Evolutionary conservation across 164 flowering plant genomes (phyloP).

Genomic region (Nymphaea thermarum): DNA sequence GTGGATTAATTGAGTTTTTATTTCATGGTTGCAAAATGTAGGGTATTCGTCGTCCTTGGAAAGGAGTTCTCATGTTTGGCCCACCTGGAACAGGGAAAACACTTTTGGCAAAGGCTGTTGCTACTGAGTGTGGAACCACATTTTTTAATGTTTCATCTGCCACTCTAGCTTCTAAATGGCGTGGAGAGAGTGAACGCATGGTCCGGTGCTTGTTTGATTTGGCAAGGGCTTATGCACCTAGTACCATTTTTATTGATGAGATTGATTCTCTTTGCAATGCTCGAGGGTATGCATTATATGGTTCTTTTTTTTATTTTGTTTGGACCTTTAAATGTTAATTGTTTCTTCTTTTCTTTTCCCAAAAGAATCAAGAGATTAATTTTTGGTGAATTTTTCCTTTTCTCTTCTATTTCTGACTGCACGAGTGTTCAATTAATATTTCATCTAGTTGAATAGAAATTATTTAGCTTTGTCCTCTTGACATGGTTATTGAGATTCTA

Average conservation of each 20-base stretch:
- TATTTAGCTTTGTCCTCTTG: no score
- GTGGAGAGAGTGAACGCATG: constrained; percentile 99
- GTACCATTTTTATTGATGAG: constrained; percentile 98
- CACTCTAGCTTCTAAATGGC: constrained; percentile 99
- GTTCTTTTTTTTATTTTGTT: neutral
- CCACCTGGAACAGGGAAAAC: constrained; percentile 99
- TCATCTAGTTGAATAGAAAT: no score
- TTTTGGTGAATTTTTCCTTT: no score
- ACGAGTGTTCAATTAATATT: no score
- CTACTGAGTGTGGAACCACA: constrained; percentile 99
- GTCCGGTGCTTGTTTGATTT: constrained; percentile 99
- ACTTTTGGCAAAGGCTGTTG: constrained; percentile 98
- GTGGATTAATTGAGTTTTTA: neutral
- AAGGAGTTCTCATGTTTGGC: constrained; percentile 99
- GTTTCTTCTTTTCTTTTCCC: neutral
- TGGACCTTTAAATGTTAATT: neutral
- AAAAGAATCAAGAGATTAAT: no score
- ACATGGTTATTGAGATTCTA: no score
- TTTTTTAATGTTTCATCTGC: constrained; percentile 99
- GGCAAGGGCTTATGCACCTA: constrained; percentile 98
- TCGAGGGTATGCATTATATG: constrained; percentile 48
- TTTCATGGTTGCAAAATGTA: constrained; percentile 11
- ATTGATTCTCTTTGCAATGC: constrained; percentile 99
- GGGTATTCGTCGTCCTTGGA: constrained; percentile 99
- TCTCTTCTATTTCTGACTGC: no score